Base-by-base conservation (phyloP, 495 filamentous ascomycete genomes). In the Melanomma pulvis-pyrius region DNA sequence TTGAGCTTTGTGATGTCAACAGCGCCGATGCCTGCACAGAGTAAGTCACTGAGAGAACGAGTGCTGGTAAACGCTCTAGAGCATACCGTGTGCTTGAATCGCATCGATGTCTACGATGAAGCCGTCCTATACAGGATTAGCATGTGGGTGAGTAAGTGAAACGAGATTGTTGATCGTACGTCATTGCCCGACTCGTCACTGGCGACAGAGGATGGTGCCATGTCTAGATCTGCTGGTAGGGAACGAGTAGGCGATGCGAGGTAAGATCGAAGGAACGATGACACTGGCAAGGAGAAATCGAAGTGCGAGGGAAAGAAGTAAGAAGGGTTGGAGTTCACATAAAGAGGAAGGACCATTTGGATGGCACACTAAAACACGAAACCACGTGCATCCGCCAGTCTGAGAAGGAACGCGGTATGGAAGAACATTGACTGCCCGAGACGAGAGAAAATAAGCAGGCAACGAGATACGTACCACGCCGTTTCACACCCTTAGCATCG, bases 1-100 rank as follows among this genome's bases (percentile, higher is more conserved):
- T 91, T 91, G 34, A 92, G 76, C 73, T 91, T 92, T 5, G 82
- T 82, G 74, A 92, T 92, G 74, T 92, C 90, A 15, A 86, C 83
- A 39, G 86, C 88, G 28, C 85, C 85, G 61, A 92, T 86, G 25
- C 90, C 87, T 90, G 57, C 2, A 17, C 26, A 34, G 30, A 5
- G 24, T 32, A n/a, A 11, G 7, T 48, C 44, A 48, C 17, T 15
- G 17, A 5, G 17, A n/a, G 44, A n/a, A n/a, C 21, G 17, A 4
- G 21, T 53, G 17, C 55, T 13, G 15, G 49, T 58, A 19, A 17
- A 55, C 13, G 55, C 44, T n/a, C 39, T 57, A 57, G n/a, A 8
- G 26, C 50, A 30, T 79, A 86, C 88, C 90, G 73, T 92, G 89
- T 25, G 85, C 80, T 76, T 92, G 89, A 51, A 92, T 86, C 47